Conservation (phyloP, 352 stramenopile species). For the Globisporangium lucens region DNA sequence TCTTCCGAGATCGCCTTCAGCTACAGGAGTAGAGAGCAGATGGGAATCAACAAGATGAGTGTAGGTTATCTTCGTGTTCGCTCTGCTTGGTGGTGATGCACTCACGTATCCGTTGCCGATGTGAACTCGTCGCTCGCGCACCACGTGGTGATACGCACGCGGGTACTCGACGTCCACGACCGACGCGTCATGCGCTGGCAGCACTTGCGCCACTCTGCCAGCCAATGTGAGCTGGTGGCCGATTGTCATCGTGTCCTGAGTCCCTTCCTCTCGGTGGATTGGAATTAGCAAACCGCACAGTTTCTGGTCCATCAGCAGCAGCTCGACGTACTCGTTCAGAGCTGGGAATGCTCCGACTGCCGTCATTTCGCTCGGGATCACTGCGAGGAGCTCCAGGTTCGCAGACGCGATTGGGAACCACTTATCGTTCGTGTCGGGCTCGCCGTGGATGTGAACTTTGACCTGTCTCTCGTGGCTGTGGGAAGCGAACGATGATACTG, state of each 20-base stretch:
- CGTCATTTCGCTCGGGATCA: conserved; percentile 21
- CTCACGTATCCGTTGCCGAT: conserved; percentile 56
- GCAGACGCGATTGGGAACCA: conserved; percentile 27
- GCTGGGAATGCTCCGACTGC: conserved; percentile 39
- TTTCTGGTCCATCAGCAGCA: conserved; percentile 31
- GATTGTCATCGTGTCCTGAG: no score
- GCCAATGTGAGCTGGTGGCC: conserved; percentile 18
- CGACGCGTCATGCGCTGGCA: conserved; percentile 41
- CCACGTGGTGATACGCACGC: conserved; percentile 14
- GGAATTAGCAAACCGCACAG: conserved; percentile 16
- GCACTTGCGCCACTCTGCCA: conserved; percentile 37
- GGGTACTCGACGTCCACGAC: conserved; percentile 49
- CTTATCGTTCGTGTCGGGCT: conserved; percentile 41
- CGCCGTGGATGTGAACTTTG: conserved; percentile 42
- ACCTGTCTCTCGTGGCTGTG: neutral
- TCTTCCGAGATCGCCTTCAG: conserved; percentile 9
- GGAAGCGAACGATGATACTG: neutral
- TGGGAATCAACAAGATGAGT: neutral
- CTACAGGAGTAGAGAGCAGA: neutral
- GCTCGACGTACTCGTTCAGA: conserved; percentile 33
- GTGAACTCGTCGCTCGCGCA: conserved; percentile 29
- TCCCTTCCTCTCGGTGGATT: neutral
- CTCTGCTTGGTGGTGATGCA: neutral
- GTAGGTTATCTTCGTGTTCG: no score
- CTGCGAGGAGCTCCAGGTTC: conserved; percentile 29